These are phyloP conservation scores for Venturia asperata DNA, from an alignment of 2,329 filamentous ascomycete genomes.

Conservation along the genomic window DNA sequence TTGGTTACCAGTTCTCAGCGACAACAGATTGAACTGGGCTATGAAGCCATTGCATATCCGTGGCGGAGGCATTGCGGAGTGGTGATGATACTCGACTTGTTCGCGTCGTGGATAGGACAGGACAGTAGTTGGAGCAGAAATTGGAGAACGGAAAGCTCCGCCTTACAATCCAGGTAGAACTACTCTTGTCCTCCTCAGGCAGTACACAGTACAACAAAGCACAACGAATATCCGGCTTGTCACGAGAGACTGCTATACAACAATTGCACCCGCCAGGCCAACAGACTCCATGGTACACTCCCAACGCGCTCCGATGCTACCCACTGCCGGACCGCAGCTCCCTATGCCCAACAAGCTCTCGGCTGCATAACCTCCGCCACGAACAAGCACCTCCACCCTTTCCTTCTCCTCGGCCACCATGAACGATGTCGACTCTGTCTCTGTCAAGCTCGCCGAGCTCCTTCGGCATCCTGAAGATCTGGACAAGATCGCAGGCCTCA, in stretches of 20 bases:
- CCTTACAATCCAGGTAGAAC: too few relatives aligned
- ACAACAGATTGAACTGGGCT: conserved; percentile 17
- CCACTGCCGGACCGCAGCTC: background rate
- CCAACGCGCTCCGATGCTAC: background rate
- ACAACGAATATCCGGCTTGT: background rate
- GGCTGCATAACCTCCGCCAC: background rate
- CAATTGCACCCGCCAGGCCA: background rate
- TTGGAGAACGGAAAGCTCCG: too few relatives aligned
- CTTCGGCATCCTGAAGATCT: conserved; percentile 94
- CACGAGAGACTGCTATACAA: background rate
- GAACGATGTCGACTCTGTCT: conserved; percentile 55
- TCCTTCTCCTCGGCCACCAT: conserved; percentile 32
- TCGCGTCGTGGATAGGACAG: too few relatives aligned
- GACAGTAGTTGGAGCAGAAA: too few relatives aligned
- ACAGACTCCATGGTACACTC: background rate
- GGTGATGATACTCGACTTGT: background rate
- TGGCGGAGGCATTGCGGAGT: conserved; percentile 17
- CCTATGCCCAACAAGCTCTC: background rate
- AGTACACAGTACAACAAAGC: background rate
- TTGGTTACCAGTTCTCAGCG: background rate
- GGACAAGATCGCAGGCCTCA: conserved; percentile 86
- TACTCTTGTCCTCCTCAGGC: too few relatives aligned
- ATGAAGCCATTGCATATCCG: conserved; percentile 16
- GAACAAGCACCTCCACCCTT: background rate
- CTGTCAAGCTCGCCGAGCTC: conserved; percentile 81